Conservation (phyloP, 352 stramenopile species). For the Phytophthora lateralis region DNA sequence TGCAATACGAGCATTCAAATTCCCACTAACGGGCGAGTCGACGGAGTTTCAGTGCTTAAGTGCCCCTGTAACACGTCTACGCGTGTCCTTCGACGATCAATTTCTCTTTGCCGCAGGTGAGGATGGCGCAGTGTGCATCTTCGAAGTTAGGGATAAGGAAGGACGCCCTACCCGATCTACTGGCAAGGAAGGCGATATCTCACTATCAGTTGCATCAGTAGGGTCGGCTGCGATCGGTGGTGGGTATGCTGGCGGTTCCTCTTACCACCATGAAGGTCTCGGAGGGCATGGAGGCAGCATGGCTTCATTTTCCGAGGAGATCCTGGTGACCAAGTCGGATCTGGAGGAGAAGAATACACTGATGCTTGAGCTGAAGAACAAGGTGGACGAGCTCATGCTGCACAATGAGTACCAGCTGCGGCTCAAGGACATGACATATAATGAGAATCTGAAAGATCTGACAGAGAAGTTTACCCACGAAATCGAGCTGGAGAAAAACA, state of each 20-base stretch:
- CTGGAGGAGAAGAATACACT: conserved; percentile 92
- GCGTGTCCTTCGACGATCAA: conserved; percentile 87
- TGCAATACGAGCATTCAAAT: conserved; percentile 86
- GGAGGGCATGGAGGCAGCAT: conserved; percentile 22
- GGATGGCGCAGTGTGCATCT: conserved; percentile 86
- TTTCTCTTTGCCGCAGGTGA: conserved; percentile 91
- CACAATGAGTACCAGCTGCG: conserved; percentile 96
- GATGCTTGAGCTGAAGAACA: conserved; percentile 94
- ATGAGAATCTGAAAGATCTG: conserved; percentile 94
- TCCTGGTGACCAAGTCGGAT: conserved; percentile 90
- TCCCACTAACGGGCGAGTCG: conserved; percentile 91
- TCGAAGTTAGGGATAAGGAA: conserved; percentile 90
- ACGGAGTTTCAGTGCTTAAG: conserved; percentile 88
- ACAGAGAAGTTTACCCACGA: conserved; percentile 94
- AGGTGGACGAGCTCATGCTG: conserved; percentile 94
- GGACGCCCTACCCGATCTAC: conserved; percentile 59
- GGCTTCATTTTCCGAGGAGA: conserved; percentile 70
- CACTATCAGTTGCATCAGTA: conserved; percentile 15
- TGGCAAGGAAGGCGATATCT: conserved; percentile 22
- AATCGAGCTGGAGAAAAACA: conserved; percentile 93
- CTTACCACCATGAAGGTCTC: conserved; percentile 22
- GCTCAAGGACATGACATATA: conserved; percentile 96
- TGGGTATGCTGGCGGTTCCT: conserved; percentile 15
- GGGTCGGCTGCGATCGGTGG: conserved; percentile 10
- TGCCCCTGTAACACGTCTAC: conserved; percentile 78